Evolutionary conservation across 179 eudicot genomes (phyloP).

Genomic region (Beta macrorhiza): DNA sequence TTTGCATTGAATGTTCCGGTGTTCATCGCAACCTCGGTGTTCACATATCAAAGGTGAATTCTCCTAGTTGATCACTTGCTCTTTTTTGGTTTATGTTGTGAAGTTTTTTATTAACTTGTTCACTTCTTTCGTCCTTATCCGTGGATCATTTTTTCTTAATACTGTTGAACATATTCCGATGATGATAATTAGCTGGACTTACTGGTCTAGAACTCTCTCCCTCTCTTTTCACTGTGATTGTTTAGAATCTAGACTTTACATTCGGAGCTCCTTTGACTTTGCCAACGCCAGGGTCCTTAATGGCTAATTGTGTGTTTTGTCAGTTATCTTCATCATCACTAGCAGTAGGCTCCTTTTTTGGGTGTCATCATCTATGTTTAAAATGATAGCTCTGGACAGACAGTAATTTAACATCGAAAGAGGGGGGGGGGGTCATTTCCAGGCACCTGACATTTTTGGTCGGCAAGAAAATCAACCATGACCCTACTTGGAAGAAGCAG

Average conservation of each 20-base stretch:
- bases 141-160: not conserved
- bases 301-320: not conserved
- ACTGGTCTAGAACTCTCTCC: not conserved
- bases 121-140: not conserved
- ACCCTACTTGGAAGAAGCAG: too few relatives aligned
- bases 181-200: not conserved
- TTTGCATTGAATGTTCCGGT: conserved; percentile 98
- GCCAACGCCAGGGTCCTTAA: not conserved
- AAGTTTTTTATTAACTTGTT: not conserved
- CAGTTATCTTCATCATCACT: not conserved
- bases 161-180: not conserved
- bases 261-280: not conserved
- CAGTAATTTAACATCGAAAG: too few relatives aligned
- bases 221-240: not conserved
- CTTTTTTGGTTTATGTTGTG: not conserved
- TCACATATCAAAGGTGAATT: conserved; percentile 90
- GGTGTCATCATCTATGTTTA: not conserved
- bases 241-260: not conserved
- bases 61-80: not conserved
- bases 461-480: too few relatives aligned
- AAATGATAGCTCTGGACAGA: not conserved
- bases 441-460: too few relatives aligned
- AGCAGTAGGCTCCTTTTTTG: not conserved
- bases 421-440: too few relatives aligned
- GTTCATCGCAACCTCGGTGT: conserved; percentile 99